Conservation (phyloP, 2,329 filamentous ascomycete species). For the Colletotrichum cereale region DNA sequence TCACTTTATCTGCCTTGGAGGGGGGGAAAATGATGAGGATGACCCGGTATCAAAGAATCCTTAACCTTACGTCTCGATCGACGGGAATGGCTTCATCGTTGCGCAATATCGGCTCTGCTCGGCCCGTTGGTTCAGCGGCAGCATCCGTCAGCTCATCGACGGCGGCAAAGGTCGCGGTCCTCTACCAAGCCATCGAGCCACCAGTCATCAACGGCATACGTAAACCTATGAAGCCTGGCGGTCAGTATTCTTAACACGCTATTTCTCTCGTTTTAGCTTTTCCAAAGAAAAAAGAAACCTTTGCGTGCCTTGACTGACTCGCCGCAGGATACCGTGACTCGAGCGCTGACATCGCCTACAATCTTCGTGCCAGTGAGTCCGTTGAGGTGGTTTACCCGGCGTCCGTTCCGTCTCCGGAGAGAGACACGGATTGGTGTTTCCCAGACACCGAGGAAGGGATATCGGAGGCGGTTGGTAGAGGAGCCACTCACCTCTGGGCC, state of each 20-base stretch:
- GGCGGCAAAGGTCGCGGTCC: conserved; percentile 52
- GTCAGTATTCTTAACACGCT: conserved; percentile 42
- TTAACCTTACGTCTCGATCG: too few species aligned
- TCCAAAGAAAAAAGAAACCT: too few species aligned
- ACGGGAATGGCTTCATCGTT: too few species aligned
- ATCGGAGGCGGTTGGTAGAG: conserved; percentile 52
- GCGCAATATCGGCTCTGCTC: too few species aligned
- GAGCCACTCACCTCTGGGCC: conserved; percentile 62
- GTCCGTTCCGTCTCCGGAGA: conserved; percentile 46
- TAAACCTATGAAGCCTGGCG: conserved; percentile 63
- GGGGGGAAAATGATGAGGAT: not conserved
- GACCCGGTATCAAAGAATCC: not conserved
- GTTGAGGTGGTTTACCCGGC: conserved; percentile 50
- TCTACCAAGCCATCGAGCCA: conserved; percentile 61
- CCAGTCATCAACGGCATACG: conserved; percentile 60
- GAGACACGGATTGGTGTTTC: conserved; percentile 55
- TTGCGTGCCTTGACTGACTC: too few species aligned
- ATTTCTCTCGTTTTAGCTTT: too few species aligned
- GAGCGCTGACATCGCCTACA: conserved; percentile 61
- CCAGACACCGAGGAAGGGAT: conserved; percentile 59
- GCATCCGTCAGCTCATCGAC: not conserved
- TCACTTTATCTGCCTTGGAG: too few species aligned
- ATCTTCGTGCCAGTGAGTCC: conserved; percentile 47
- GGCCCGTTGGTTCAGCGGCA: not conserved
- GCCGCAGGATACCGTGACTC: conserved; percentile 60